Evolutionary conservation across 106 monocot genomes (phyloP), one percentile per base, ranked within the genome.

Genomic region (Triglochin maritima): DNA sequence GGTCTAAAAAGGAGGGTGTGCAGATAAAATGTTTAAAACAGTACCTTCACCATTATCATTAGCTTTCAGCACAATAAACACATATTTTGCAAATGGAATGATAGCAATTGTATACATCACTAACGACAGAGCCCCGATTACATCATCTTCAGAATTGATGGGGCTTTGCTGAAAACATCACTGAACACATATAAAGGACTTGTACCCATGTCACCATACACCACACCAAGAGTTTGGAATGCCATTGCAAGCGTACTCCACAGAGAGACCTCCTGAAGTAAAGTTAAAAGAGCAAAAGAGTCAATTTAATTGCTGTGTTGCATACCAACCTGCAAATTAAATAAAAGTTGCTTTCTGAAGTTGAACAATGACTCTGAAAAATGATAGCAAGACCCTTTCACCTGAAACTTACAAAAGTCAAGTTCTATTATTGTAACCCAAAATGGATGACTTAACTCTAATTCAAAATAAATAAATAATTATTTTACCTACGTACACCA

Each of bases 201-300:
- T 29, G 93, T 93, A 7, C 93, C 93, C 85, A 93, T 72, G 71
- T 93, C 93, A 61, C 93, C 89, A 78, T 89, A 93, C 6, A 93
- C 93, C 50, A 93, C 89, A 60, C 93, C 93, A 60, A 93, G 93
- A 79, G 93, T 93, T 82, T 93, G 93, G 70, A 93, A 93, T 59
- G 93, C 89, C 93, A 93, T 89, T 17, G 86, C 76, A 65, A 93
- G 57, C 13, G 83, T 86, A 64, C 64, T 72, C 93, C 85, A 86
- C 46, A 78, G 41, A 9, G 88, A 74, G 10, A 74, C 10, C 9
- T 83, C 83, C 93, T 93, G 86, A 63, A 3, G 11, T n/a, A 49
- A 60, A 44, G 9, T 53, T 43, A 44, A 55, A 29, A 56, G 17
- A 44, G 67, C 3, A 54, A 44, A 52, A 41, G 7, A 55, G 50